phyloP scores from a whole-genome alignment of 2,329 filamentous ascomycete species.

The Fusarium graminum region DNA sequence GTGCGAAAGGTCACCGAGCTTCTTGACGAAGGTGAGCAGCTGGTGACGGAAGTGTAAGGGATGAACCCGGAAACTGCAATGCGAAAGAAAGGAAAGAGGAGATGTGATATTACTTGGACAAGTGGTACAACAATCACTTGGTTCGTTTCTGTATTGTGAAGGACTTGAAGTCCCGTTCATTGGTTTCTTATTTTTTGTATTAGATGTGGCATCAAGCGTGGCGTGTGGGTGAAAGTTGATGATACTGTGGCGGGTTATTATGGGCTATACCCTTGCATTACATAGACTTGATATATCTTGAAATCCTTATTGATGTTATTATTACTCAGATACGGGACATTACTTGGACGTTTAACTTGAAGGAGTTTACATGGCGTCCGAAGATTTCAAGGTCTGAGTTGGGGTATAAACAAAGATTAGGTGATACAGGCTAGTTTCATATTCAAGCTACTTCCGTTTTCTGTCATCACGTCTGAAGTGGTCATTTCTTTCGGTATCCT shows the following conservation, averaged over 20 bases:
- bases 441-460: too few species aligned
- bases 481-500: too few species aligned
- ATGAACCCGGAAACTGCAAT: background rate
- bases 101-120: background rate
- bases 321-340: background rate
- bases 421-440: too few species aligned
- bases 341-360: background rate
- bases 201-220: conserved; percentile 30
- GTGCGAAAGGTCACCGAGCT: conserved; percentile 86
- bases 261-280: conserved; percentile 43
- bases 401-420: too few species aligned
- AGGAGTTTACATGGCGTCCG: too few species aligned
- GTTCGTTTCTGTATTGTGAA: conserved; percentile 18
- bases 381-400: too few species aligned
- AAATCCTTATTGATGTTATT: conserved; percentile 7
- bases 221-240: conserved; percentile 17
- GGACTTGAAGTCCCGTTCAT: background rate
- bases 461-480: too few species aligned
- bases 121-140: background rate
- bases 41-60: conserved; percentile 74
- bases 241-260: conserved; percentile 20
- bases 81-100: background rate
- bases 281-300: conserved; percentile 30
- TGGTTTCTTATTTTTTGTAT: conserved; percentile 23
- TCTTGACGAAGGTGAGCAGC: conserved; percentile 92